phyloP scores from a whole-genome alignment of 768 basidiomycete species.

The Suillus luteus region DNA sequence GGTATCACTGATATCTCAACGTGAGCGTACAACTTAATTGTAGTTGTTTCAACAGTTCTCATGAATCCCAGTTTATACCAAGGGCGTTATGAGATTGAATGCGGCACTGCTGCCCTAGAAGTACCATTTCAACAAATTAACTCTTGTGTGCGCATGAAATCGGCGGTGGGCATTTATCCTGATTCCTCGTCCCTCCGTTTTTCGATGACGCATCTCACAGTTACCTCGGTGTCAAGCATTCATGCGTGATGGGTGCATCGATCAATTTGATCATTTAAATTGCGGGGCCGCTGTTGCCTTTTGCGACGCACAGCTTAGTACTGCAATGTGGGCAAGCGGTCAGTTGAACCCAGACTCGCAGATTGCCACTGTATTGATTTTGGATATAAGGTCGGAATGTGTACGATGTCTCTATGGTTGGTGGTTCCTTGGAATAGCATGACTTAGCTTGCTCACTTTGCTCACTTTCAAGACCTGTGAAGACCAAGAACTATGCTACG shows the following conservation, averaged over 20 bases:
- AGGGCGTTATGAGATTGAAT: slow-evolving; percentile 51
- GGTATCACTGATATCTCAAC: slow-evolving; percentile 59
- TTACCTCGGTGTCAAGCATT: slow-evolving; percentile 67
- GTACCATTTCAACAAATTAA: slow-evolving; percentile 49
- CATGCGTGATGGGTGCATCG: slow-evolving; percentile 60
- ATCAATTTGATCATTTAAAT: slow-evolving; percentile 62
- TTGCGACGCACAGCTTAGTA: slow-evolving; percentile 59
- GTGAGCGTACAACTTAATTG: slow-evolving; percentile 31
- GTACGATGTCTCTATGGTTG: slow-evolving; percentile 60
- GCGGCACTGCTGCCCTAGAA: slow-evolving; percentile 51
- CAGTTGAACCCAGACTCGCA: slow-evolving; percentile 17
- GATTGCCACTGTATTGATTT: neutral
- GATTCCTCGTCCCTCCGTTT: slow-evolving; percentile 7
- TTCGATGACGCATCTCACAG: slow-evolving; percentile 33
- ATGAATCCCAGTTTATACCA: slow-evolving; percentile 35
- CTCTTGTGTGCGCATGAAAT: slow-evolving; percentile 52
- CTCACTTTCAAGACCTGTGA: slow-evolving; percentile 24
- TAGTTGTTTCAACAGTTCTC: neutral
- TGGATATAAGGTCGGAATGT: slow-evolving; percentile 44
- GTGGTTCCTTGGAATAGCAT: slow-evolving; percentile 2
- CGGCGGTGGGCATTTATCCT: slow-evolving; percentile 42
- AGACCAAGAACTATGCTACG: slow-evolving; percentile 38
- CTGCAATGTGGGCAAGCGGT: slow-evolving; percentile 41
- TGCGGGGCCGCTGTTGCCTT: slow-evolving; percentile 70
- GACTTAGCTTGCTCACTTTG: slow-evolving; percentile 7